Base-by-base conservation (phyloP, 2,329 filamentous ascomycete species). In the Penicillium aurantiogriseum region DNA sequence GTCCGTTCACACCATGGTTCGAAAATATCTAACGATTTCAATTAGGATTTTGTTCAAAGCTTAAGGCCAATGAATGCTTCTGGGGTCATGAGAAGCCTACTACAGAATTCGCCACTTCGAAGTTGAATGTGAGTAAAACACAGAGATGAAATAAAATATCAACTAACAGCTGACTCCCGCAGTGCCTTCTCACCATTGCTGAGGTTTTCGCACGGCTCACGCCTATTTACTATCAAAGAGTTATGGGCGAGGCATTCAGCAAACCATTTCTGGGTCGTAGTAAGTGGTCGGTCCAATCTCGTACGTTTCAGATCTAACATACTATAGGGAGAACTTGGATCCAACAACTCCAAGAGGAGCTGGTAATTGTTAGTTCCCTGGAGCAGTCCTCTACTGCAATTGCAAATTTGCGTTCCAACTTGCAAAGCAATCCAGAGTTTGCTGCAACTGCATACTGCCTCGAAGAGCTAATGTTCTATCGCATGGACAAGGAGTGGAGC, bases 361-460 rank as follows among this genome's bases (percentile, higher is more conserved):
- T 58, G 2, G 38, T 46, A 3, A 47, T 60, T 19, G 29, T 60
- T 27, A 43, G n/a, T 21, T 44, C 58, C 3, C 19, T 51, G 3
- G 58, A 58, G 17, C 58, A 60, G 27, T 60, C 57, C 5, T 11
- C 47, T 17, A 23, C 5, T 15, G 51, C 55, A 17, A 58, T 60
- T 38, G 31, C 23, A 42, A 45, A 35, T 3, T 8, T 59, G 5
- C 45, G 39, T 13, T 36, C 10, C 17, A 35, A 47, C 19, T 17
- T 61, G 9, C 46, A 51, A 29, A 43, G 25, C 5, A 27, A 50
- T 21, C 29, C 35, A 8, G 42, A 49, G 17, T 48, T 48, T 21
- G n/a, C 15, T 36, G 36, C 38, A 21, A 50, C 52, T 2, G 35
- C 46, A 39, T 38, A 49, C 10, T 46, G 35, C 13, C 48, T 57